Evolutionary conservation across 345 rosid genomes (phyloP), one percentile per base, ranked within the genome.

Genomic region (Draba incana): DNA sequence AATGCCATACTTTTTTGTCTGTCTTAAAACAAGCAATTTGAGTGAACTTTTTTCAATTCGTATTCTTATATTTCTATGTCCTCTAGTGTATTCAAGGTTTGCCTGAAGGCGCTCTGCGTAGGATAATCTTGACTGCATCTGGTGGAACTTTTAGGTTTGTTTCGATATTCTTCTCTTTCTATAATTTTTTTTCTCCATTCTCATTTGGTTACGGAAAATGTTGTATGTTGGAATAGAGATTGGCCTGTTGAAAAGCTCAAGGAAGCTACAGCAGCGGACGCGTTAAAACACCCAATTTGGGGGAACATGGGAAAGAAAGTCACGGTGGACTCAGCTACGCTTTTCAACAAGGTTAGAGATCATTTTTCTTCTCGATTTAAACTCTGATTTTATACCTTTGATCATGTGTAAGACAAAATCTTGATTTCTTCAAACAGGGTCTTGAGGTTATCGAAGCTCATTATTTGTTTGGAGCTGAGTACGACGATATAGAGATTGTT

Each of bases 401-500:
- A 60, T 62, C 12, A 15, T 10, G 38, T 58, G 30, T 20, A 20
- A 44, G 52, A 10, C 13, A 11, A 38, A 9, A 39, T 28, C 4
- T 64, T 13, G 41, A 56, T 38, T 42, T 57, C 52, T 33, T 70
- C 54, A 44, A 68, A 70, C 88, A 94, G 97, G 97, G 99, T 68
- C 80, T 94, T 62, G 95, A 94, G 80, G 99, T 94, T 44, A 94
- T 94, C 59, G 95, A 94, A 89, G 99, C 97, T 13, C 97, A 91
- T 79, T 94, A 94, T 79, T 80, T 94, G 71, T 94, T 78, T 66
- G 99, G 97, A 77, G 95, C 92, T 31, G 96, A 85, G 16, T 91
- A 94, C 78, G 95, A 91, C 57, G 37, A 89, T 69, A 83, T 94
- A 43, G 99, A 94, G 64, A 94, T 94, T 58, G 88, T 91, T 24